Evolutionary conservation across 2,329 filamentous ascomycete species (phyloP), one percentile per base, ranked within the genome.

Genomic region (Nothopassalora personata): DNA sequence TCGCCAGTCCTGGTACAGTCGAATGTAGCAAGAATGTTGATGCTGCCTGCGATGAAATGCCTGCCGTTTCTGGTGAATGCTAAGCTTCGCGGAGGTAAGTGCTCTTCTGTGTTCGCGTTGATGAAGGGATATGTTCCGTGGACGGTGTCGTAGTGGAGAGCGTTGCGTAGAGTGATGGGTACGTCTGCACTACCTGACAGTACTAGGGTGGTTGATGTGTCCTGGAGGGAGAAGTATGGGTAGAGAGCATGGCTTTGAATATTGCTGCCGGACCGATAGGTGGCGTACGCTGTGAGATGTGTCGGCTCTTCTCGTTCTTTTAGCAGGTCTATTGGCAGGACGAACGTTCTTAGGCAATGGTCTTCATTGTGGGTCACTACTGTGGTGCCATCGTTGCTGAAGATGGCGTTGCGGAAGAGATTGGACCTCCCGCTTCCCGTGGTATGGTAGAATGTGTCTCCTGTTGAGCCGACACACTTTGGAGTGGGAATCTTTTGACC

Each of bases 1-100:
- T 77, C 72, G 3, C 77, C 75, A 5, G 77, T 68, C 9, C 80
- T 73, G 5, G 75, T 73, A 28, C 83, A 67, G 68, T 87, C 83
- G 66, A 86, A 87, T 15, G 80, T 67, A 47, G 80, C 78, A 49
- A 87, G 78, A 10, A 76, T 66, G 60, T 80, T 80, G 43, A 80
- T 75, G 2, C 76, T 76, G n/a, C 84, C 84, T 4, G 83, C 82
- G 53, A 86, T 71, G 70, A 87, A 86, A 59, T 74, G 72, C 0
- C 74, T 74, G 9, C 81, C 80, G 8, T 76, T 71, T 4, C 73
- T 67, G 3, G 72, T 74, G 68, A 83, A 87, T n/a, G 77, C 65
- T 3, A 87, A 76, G 30, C 80, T 82, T 64, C 81, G 75, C 0
- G 83, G 81, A 1, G 79, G 75, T 34, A 80, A 80, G 65, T 81